Percentiles rank a stretch among this genome's conserved stretches.
These are phyloP conservation scores for Xerocomus brunneocitrinus DNA, from an alignment of 768 basidiomycete species.

Conservation along the genomic window DNA sequence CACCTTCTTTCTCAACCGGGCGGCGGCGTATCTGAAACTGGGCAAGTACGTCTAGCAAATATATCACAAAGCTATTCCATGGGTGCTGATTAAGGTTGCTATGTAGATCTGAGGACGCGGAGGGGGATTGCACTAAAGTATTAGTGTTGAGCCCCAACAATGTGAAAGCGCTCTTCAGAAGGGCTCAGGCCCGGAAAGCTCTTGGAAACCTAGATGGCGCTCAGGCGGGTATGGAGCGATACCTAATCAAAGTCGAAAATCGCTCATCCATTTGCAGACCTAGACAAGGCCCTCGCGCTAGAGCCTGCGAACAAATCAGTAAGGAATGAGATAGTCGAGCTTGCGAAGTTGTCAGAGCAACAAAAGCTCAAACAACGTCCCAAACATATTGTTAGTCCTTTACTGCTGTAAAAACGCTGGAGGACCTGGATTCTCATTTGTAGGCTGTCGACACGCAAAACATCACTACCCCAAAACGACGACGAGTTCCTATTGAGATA, in stretches of 20 bases:
- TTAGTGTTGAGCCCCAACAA: slow-evolving; percentile 53
- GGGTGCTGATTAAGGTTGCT: slow-evolving; percentile 1
- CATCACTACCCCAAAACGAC: slow-evolving; percentile 35
- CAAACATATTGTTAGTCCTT: slow-evolving; percentile 26
- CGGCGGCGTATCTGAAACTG: slow-evolving; percentile 90
- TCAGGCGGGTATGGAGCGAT: slow-evolving; percentile 43
- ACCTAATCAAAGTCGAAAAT: not conserved
- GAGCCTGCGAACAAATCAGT: slow-evolving; percentile 65
- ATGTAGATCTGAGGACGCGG: slow-evolving; percentile 69
- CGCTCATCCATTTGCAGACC: slow-evolving; percentile 42
- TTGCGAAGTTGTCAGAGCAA: slow-evolving; percentile 37
- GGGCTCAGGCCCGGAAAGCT: slow-evolving; percentile 66
- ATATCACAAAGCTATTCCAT: not conserved
- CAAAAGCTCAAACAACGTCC: slow-evolving; percentile 32
- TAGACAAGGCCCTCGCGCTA: slow-evolving; percentile 49
- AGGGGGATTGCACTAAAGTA: slow-evolving; percentile 71
- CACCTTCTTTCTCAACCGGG: slow-evolving; percentile 84
- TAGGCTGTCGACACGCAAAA: slow-evolving; percentile 4
- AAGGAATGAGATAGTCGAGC: slow-evolving; percentile 55
- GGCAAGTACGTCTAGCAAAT: slow-evolving; percentile 69
- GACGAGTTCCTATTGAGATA: slow-evolving; percentile 62
- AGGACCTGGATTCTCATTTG: slow-evolving; percentile 8
- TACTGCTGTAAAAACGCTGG: not conserved
- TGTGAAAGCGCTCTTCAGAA: slow-evolving; percentile 75
- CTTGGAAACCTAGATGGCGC: slow-evolving; percentile 56